A percentile compares a stretch with the other conserved stretches of the same genome.
Evolutionary conservation across 805 yeast species (phyloP).

Genomic region (Lipomyces sp.): DNA sequence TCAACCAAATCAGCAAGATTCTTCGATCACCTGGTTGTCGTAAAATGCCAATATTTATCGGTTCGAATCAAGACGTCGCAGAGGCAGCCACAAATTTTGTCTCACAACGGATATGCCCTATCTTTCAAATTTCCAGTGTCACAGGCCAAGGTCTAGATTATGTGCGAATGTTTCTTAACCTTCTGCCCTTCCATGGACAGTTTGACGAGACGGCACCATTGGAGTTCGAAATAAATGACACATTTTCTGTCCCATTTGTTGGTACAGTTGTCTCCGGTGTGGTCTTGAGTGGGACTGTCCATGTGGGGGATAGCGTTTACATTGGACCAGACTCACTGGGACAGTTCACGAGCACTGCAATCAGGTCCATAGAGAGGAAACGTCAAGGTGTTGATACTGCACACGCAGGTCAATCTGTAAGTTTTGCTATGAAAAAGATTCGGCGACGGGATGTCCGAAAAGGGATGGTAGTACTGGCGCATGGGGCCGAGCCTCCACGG

Average conservation of each 20-base stretch:
- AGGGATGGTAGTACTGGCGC: constrained; percentile 35
- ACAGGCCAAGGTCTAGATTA: constrained; percentile 36
- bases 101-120: constrained; percentile 37
- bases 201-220: constrained; percentile 28
- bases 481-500: constrained; percentile 23
- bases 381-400: constrained; percentile 35
- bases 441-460: constrained; percentile 36
- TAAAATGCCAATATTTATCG: constrained; percentile 35
- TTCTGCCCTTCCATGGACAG: constrained; percentile 35
- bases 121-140: constrained; percentile 37
- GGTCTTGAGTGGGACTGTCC: constrained; percentile 28
- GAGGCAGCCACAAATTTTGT: constrained; percentile 28
- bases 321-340: constrained; percentile 38
- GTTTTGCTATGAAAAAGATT: constrained; percentile 34
- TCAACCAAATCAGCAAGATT: constrained; percentile 33
- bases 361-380: constrained; percentile 37
- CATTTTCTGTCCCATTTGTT: constrained; percentile 38
- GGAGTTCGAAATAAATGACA: constrained; percentile 35
- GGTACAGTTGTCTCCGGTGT: constrained; percentile 39
- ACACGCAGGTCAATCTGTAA: constrained; percentile 36
- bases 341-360: constrained; percentile 27
- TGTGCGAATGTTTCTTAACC: constrained; percentile 33
- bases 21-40: constrained; percentile 37
- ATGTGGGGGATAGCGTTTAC: constrained; percentile 32
- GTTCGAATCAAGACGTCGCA: constrained; percentile 30